Evolutionary conservation across 176 grass and related monocot genomes (phyloP).

Genomic region (Oryza coarctata): DNA sequence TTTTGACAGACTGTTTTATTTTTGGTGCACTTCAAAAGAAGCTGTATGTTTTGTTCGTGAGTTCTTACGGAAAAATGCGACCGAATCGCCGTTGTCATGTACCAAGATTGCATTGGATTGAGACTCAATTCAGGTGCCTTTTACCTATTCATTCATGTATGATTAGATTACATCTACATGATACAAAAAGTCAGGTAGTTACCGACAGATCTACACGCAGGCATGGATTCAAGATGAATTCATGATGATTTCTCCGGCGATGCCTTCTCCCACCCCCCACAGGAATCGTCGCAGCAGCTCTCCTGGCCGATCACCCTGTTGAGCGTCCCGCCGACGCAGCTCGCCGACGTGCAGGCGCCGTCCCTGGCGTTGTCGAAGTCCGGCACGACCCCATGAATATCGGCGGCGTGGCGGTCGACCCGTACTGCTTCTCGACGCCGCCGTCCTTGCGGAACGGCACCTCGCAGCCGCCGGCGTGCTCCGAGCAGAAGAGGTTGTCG

Average conservation of each 20-base stretch:
- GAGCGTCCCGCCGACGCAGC: constrained; percentile 47
- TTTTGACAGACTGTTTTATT: constrained; percentile 22
- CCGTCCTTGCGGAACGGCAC: constrained; percentile 54
- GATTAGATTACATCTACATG: constrained; percentile 19
- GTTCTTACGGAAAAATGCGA: background rate
- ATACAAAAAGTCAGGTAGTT: constrained; percentile 10
- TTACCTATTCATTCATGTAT: constrained; percentile 30
- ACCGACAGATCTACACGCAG: constrained; percentile 18
- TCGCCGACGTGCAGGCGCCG: constrained; percentile 36
- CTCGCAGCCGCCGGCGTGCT: constrained; percentile 37
- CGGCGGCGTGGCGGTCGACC: constrained; percentile 26
- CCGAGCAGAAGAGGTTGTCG: constrained; percentile 53
- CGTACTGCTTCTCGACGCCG: constrained; percentile 62
- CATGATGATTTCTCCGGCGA: constrained; percentile 10
- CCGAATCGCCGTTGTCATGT: background rate
- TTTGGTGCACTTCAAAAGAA: background rate
- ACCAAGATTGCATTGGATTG: constrained; percentile 24
- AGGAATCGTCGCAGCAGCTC: constrained; percentile 59
- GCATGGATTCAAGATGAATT: background rate
- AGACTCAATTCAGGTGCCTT: background rate
- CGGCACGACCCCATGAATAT: constrained; percentile 54
- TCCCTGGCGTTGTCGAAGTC: constrained; percentile 64
- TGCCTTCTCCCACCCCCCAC: constrained; percentile 46
- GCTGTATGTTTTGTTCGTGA: background rate
- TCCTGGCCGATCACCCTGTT: constrained; percentile 57